These are phyloP conservation scores for Mycena sanguinolenta DNA, from an alignment of 768 basidiomycete species.

Conservation along the genomic window DNA sequence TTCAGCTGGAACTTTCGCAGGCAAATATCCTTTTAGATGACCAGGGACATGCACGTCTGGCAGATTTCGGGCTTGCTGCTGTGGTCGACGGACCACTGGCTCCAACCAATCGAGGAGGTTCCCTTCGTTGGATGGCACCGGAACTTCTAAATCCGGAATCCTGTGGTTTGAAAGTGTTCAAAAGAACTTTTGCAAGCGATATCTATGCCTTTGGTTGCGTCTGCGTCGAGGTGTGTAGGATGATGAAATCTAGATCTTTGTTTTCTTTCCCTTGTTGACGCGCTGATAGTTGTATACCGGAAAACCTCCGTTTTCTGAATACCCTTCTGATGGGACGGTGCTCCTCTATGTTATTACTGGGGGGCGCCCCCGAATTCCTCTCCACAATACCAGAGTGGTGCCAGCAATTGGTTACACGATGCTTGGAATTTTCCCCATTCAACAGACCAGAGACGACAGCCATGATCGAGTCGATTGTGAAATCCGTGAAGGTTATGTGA, in stretches of 20 bases:
- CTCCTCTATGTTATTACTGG: slow-evolving; percentile 17
- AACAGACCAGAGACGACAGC: background rate
- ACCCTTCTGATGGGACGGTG: slow-evolving; percentile 6
- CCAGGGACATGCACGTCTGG: slow-evolving; percentile 29
- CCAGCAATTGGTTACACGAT: background rate
- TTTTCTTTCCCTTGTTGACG: background rate
- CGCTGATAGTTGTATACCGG: slow-evolving; percentile 21
- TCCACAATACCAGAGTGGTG: slow-evolving; percentile 1
- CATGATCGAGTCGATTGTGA: slow-evolving; percentile 20
- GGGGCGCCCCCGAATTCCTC: slow-evolving; percentile 10
- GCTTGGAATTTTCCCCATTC: slow-evolving; percentile 11
- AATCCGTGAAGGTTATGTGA: slow-evolving; percentile 9
- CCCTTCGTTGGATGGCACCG: slow-evolving; percentile 37
- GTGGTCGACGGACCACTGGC: slow-evolving; percentile 27
- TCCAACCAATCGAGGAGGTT: slow-evolving; percentile 28
- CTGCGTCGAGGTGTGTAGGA: slow-evolving; percentile 31
- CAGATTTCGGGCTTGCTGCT: slow-evolving; percentile 39
- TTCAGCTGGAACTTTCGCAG: slow-evolving; percentile 18
- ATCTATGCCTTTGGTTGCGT: slow-evolving; percentile 36
- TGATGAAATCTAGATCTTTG: background rate
- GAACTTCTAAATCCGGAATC: slow-evolving; percentile 32
- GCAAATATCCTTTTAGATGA: slow-evolving; percentile 39
- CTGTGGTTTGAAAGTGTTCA: slow-evolving; percentile 11
- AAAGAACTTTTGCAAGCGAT: slow-evolving; percentile 29
- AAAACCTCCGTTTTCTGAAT: slow-evolving; percentile 17